Conservation (phyloP, 306 rosid species). For the Ammopiptanthus mongolicus region DNA sequence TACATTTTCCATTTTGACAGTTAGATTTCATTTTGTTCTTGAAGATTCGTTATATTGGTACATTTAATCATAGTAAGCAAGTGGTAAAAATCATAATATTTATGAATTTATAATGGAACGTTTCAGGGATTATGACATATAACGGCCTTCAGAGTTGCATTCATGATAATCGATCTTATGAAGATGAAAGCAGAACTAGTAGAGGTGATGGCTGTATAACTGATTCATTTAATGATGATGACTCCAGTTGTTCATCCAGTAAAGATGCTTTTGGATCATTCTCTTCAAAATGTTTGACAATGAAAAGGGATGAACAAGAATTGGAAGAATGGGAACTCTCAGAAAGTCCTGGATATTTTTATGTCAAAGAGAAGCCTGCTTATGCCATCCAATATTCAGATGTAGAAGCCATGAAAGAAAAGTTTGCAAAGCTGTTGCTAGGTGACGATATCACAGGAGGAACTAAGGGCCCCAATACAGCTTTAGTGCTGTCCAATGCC, state of each 20-base stretch:
- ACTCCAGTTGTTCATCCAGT: constrained; percentile 69
- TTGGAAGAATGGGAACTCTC: constrained; percentile 65
- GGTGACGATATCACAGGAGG: constrained; percentile 91
- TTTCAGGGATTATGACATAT: constrained; percentile 70
- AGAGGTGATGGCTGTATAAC: constrained; percentile 71
- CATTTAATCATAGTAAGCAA: neutral
- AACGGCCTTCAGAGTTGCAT: constrained; percentile 76
- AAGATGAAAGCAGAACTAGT: constrained; percentile 64
- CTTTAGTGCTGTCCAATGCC: constrained; percentile 73
- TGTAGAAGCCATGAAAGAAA: constrained; percentile 75
- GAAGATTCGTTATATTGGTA: neutral
- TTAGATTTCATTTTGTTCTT: neutral
- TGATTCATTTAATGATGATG: constrained; percentile 62
- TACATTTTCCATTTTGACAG: neutral
- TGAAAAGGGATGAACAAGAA: constrained; percentile 45
- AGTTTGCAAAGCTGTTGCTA: constrained; percentile 66
- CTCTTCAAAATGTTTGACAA: constrained; percentile 64
- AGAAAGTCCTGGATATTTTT: constrained; percentile 48
- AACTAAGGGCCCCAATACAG: constrained; percentile 56
- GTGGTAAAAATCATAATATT: neutral
- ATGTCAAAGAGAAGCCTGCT: constrained; percentile 51
- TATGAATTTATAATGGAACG: constrained; percentile 18
- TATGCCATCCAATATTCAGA: constrained; percentile 45
- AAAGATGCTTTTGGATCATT: constrained; percentile 70
- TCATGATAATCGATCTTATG: constrained; percentile 45